These are phyloP conservation scores for Urtica urens DNA, from an alignment of 306 rosid species.

Conservation along the genomic window DNA sequence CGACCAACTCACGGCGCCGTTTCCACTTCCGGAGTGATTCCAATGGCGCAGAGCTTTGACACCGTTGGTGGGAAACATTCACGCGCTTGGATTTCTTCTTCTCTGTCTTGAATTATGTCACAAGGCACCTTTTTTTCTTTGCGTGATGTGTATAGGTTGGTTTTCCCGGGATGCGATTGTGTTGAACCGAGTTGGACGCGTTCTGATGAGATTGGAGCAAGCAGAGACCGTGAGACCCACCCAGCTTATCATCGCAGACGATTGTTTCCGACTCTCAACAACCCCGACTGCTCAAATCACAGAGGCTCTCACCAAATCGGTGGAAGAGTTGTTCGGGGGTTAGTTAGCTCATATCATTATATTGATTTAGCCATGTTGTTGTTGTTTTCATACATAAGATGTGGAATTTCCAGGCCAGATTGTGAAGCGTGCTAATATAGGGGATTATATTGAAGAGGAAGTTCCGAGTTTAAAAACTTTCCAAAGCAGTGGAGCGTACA, in stretches of 20 bases:
- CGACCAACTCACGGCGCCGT: constrained; percentile 73
- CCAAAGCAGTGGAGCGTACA: constrained; percentile 30
- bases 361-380: not conserved
- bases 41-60: constrained; percentile 88
- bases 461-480: constrained; percentile 67
- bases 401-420: constrained; percentile 36
- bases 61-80: constrained; percentile 53
- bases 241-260: constrained; percentile 57
- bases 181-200: constrained; percentile 55
- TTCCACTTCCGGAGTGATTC: constrained; percentile 56
- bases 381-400: too few species aligned
- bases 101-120: too few species aligned
- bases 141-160: constrained; percentile 75
- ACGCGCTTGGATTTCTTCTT: too few species aligned
- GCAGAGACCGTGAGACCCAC: constrained; percentile 35
- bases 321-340: constrained; percentile 69
- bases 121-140: constrained; percentile 15
- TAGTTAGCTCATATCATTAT: constrained; percentile 9
- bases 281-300: constrained; percentile 35
- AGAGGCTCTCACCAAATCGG: constrained; percentile 29
- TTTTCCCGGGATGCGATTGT: constrained; percentile 66
- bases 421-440: constrained; percentile 51
- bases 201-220: constrained; percentile 38
- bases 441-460: constrained; percentile 48
- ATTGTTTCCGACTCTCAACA: constrained; percentile 68